Evolutionary conservation across 2,329 filamentous ascomycete species (phyloP).

Genomic region (Xylaria sp.): DNA sequence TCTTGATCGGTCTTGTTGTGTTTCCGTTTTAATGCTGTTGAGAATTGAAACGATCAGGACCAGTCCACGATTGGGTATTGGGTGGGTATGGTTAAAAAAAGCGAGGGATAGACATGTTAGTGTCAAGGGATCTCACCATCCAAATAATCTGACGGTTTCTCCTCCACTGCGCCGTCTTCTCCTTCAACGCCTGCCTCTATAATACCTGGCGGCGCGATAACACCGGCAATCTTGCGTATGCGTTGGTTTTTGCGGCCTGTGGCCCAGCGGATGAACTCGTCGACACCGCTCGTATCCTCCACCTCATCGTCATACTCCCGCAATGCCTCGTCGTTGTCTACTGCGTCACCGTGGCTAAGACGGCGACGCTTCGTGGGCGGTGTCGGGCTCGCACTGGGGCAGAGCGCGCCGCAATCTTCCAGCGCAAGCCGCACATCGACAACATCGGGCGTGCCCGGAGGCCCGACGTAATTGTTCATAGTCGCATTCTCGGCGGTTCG

Average conservation of each 20-base stretch:
- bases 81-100: not conserved
- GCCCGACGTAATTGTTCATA: slow-evolving; percentile 68
- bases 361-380: slow-evolving; percentile 29
- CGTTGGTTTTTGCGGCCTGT: slow-evolving; percentile 77
- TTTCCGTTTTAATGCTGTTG: slow-evolving; percentile 83
- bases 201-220: slow-evolving; percentile 56
- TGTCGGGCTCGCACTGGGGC: slow-evolving; percentile 66
- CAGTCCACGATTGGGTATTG: not conserved
- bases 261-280: slow-evolving; percentile 83
- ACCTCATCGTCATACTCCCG: slow-evolving; percentile 8
- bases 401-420: slow-evolving; percentile 79
- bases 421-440: slow-evolving; percentile 88
- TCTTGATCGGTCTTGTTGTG: slow-evolving; percentile 91
- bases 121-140: slow-evolving; percentile 59
- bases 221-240: slow-evolving; percentile 81
- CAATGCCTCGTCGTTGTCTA: not conserved
- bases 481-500: slow-evolving; percentile 76
- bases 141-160: slow-evolving; percentile 70
- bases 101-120: slow-evolving; percentile 20
- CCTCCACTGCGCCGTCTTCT: slow-evolving; percentile 65
- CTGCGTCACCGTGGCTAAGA: slow-evolving; percentile 14
- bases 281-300: slow-evolving; percentile 81
- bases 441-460: slow-evolving; percentile 68
- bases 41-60: not conserved
- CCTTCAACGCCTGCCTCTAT: slow-evolving; percentile 44